Conservation (phyloP, 2,329 filamentous ascomycete species). For the Gaeumannomyces sp. region DNA sequence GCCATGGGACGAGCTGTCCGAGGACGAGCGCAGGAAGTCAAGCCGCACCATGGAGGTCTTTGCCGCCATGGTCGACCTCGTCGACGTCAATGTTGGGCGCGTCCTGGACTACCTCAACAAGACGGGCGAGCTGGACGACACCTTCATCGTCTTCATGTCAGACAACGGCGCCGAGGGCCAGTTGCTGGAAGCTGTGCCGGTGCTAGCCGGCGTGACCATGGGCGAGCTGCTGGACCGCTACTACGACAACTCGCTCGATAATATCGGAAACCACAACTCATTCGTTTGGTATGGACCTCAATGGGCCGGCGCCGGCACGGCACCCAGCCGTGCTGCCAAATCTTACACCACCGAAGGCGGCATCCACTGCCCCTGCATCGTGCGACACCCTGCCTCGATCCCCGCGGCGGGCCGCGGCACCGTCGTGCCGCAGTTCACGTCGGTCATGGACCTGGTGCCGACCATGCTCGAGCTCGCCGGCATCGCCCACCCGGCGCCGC, state of each 20-base stretch:
- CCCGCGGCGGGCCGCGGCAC: constrained; percentile 22
- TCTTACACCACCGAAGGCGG: constrained; percentile 41
- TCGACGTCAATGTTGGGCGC: constrained; percentile 53
- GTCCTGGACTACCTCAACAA: constrained; percentile 49
- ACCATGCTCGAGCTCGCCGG: constrained; percentile 42
- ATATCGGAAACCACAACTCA: constrained; percentile 45
- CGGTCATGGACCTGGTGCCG: constrained; percentile 45
- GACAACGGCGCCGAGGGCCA: constrained; percentile 16
- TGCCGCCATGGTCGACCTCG: constrained; percentile 57
- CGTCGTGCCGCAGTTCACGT: constrained; percentile 44
- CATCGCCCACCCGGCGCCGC: constrained; percentile 45
- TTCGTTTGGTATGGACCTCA: constrained; percentile 54
- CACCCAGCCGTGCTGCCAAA: constrained; percentile 23
- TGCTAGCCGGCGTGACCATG: constrained; percentile 16
- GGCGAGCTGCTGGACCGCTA: constrained; percentile 35
- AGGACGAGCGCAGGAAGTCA: constrained; percentile 40
- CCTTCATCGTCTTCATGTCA: constrained; percentile 21
- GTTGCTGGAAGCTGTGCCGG: constrained; percentile 14
- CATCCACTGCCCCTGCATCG: constrained; percentile 40
- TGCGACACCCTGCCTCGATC: constrained; percentile 26
- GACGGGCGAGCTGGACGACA: constrained; percentile 55
- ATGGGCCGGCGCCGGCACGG: constrained; percentile 37
- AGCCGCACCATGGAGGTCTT: constrained; percentile 54
- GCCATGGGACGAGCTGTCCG: constrained; percentile 39
- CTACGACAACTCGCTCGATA: constrained; percentile 50